A percentile compares a stretch with the other conserved stretches of the same genome.
These are phyloP conservation scores for Seminavis robusta DNA, from an alignment of 108 stramenopile genomes.

Conservation along the genomic window DNA sequence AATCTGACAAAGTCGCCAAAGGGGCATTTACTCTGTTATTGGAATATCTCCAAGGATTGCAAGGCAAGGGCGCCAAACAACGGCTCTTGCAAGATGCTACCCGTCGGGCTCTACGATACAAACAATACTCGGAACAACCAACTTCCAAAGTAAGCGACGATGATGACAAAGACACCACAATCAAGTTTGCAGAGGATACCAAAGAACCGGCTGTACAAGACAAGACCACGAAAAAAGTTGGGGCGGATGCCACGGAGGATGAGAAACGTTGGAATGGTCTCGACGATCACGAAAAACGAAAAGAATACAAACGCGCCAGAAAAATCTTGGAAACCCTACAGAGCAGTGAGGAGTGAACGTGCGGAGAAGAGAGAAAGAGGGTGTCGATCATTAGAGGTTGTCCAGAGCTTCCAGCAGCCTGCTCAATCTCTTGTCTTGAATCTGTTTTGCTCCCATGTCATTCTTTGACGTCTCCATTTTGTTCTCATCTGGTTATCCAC, in stretches of 20 bases:
- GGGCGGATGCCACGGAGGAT: constrained; percentile 34
- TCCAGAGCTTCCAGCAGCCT: too few species aligned
- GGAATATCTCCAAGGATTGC: constrained; percentile 57
- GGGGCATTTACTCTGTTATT: constrained; percentile 50
- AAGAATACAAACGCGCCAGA: constrained; percentile 80
- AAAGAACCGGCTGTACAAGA: not conserved
- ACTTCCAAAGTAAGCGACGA: constrained; percentile 3
- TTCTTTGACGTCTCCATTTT: too few species aligned
- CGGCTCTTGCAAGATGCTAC: constrained; percentile 59
- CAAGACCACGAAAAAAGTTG: not conserved
- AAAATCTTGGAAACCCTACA: constrained; percentile 61
- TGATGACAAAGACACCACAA: constrained; percentile 11
- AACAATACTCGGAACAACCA: constrained; percentile 52
- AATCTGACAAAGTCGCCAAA: constrained; percentile 74
- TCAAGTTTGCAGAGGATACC: not conserved
- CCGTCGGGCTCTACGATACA: constrained; percentile 62
- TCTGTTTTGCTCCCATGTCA: too few species aligned
- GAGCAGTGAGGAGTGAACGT: too few species aligned
- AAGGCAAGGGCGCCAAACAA: constrained; percentile 39
- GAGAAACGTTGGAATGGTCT: constrained; percentile 46
- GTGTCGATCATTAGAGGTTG: too few species aligned
- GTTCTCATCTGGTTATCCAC: too few species aligned
- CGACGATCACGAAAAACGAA: constrained; percentile 73
- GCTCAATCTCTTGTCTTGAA: too few species aligned
- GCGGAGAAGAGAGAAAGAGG: too few species aligned